These are phyloP conservation scores for Brassica nigra DNA, from an alignment of 345 rosid genomes.

Conservation along the genomic window DNA sequence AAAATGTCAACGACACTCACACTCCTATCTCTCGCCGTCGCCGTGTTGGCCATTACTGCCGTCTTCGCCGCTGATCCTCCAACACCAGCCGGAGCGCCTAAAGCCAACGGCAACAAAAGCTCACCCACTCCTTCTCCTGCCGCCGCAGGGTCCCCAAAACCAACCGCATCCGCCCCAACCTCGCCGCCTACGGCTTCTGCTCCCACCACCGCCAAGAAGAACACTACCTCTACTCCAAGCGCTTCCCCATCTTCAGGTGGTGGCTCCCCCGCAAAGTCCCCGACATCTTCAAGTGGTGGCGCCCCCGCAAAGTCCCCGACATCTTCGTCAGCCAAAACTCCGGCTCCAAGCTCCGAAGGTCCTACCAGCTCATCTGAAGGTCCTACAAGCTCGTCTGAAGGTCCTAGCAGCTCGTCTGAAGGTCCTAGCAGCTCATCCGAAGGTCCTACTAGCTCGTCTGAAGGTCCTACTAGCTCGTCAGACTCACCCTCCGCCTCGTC, in stretches of 20 bases:
- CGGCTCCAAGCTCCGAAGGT: conserved; percentile 28
- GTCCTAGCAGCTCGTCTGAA: conserved; percentile 26
- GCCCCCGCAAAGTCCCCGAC: conserved; percentile 20
- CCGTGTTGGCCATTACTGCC: conserved; percentile 26
- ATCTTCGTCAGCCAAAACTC: conserved; percentile 27
- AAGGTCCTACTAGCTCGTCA: conserved; percentile 34
- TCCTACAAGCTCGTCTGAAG: conserved; percentile 12
- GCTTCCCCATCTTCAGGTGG: conserved; percentile 28
- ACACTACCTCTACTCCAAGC: conserved; percentile 15
- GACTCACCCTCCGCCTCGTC: conserved; percentile 36
- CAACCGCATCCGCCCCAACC: conserved; percentile 20
- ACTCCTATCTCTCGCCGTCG: conserved; percentile 20
- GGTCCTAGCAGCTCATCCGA: background rate
- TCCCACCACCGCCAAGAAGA: conserved; percentile 29
- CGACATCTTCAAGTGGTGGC: conserved; percentile 2
- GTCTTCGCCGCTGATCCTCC: conserved; percentile 39
- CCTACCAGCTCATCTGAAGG: background rate
- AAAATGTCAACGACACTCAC: conserved; percentile 31
- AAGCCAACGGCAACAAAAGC: background rate
- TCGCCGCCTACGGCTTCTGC: conserved; percentile 29
- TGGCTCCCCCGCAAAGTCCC: conserved; percentile 14
- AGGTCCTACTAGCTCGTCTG: background rate
- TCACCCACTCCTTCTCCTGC: conserved; percentile 34
- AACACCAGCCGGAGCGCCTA: conserved; percentile 21
- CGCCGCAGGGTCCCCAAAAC: conserved; percentile 27